Base-by-base conservation (phyloP, 768 basidiomycete species). In the Phanerochaete carnosa region DNA sequence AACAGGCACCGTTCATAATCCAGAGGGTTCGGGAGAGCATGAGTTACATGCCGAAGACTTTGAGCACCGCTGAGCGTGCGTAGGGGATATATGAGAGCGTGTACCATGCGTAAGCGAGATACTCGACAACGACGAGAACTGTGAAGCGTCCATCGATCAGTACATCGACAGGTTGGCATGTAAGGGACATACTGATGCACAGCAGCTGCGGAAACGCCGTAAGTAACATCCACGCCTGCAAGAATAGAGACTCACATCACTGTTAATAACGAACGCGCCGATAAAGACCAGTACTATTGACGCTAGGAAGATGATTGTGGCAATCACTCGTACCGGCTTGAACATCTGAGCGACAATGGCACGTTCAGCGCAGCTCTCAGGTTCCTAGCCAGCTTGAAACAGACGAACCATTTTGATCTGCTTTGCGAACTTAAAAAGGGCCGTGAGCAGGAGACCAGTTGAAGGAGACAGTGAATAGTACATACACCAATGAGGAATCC, bases 121-220 rank as follows among this genome's bases (percentile, higher is more conserved):
- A 96, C 73, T 95, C 88, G 73, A 97, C 78, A 74, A 96, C 81
- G 61, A 97, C 95, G 72, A 97, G 92, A 60, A 94, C 92, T 92
- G 33, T 45, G 11, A 16, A 13, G 28, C n/a, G 29, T 33, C 22
- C 30, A 26, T 6, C 23, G 49, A 29, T 26, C 15, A 50, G 29
- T 7, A 52, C n/a, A 2, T 9, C 4, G 51, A 13, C 51, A 52
- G 3, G 11, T 19, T 11, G 28, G 13, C 3, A 33, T 30, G 30
- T 13, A 32, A 26, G 15, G 53, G 12, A 72, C 84, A 65, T 73
- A 89, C 90, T 77, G 65, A 92, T 77, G 70, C 86, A 90, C 39
- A 91, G 77, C 53, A 90, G 69, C 88, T 90, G 62, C 39, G 45
- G n/a, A 55, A 7, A 2, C 6, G n/a, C 3, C 16, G 30, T 57